Conservation (phyloP, 257 asterid genomes). For the Solanum verrucosum region DNA sequence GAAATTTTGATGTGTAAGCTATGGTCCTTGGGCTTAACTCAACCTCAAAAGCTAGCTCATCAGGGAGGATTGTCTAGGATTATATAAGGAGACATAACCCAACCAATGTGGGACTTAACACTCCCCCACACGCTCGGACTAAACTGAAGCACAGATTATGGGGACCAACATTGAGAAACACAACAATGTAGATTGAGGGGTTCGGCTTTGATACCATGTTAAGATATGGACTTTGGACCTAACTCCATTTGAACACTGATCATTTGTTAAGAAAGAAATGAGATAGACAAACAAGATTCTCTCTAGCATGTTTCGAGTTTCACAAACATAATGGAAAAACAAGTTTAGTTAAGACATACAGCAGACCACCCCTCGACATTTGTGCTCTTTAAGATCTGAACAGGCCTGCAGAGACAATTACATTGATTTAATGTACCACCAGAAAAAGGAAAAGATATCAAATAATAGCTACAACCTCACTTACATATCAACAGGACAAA, state of each 20-base stretch:
- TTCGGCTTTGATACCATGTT: background rate
- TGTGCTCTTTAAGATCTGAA: slow-evolving; percentile 86
- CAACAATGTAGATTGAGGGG: background rate
- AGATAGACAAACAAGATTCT: background rate
- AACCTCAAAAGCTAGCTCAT: background rate
- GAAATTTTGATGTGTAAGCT: background rate
- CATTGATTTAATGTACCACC: slow-evolving; percentile 1
- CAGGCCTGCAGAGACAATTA: slow-evolving; percentile 57
- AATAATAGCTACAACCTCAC: slow-evolving; percentile 19
- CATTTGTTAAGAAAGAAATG: background rate
- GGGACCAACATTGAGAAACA: background rate
- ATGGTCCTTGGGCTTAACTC: background rate
- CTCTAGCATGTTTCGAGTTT: background rate
- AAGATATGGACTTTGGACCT: background rate
- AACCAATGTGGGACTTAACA: background rate
- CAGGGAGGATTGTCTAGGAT: background rate
- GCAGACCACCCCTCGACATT: slow-evolving; percentile 98
- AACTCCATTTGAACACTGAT: background rate
- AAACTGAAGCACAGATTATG: background rate
- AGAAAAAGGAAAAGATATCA: background rate
- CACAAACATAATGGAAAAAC: background rate
- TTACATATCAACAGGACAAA: slow-evolving; percentile 97
- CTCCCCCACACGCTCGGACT: background rate
- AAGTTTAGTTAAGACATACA: slow-evolving; percentile 40
- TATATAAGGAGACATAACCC: background rate